Percentiles rank a stretch among this genome's conserved stretches.
phyloP scores from a whole-genome alignment of 2,329 filamentous ascomycete species.

The Fusarium staphyleae region DNA sequence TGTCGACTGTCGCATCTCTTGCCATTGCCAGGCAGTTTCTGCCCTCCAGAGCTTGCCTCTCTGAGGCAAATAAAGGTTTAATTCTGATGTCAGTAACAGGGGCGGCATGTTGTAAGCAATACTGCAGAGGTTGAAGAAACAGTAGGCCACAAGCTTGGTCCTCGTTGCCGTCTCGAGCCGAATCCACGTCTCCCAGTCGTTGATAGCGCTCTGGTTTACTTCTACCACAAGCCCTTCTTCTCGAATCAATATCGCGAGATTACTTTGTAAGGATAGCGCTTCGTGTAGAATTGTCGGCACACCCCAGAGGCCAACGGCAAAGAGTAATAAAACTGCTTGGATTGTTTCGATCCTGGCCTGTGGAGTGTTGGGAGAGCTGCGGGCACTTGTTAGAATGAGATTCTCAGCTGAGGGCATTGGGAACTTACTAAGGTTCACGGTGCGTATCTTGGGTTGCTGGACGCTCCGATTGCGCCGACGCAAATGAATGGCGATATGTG shows the following conservation, averaged over 20 bases:
- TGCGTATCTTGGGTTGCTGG: slow-evolving; percentile 65
- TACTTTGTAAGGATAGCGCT: slow-evolving; percentile 65
- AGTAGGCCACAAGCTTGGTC: slow-evolving; percentile 67
- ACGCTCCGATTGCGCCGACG: slow-evolving; percentile 63
- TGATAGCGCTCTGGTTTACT: slow-evolving; percentile 52
- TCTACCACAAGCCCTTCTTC: slow-evolving; percentile 63
- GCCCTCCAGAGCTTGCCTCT: slow-evolving; percentile 65
- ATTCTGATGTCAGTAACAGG: slow-evolving; percentile 63
- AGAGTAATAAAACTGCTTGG: slow-evolving; percentile 67
- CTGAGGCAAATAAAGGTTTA: slow-evolving; percentile 63
- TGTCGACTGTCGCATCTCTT: slow-evolving; percentile 61
- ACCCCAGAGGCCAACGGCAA: slow-evolving; percentile 67
- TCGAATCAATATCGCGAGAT: slow-evolving; percentile 63
- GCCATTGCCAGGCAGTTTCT: slow-evolving; percentile 66
- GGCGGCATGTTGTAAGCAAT: slow-evolving; percentile 68
- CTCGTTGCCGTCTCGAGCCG: slow-evolving; percentile 63
- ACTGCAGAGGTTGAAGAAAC: slow-evolving; percentile 69
- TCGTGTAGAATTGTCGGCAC: slow-evolving; percentile 67
- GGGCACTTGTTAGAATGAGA: slow-evolving; percentile 3
- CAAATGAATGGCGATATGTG: slow-evolving; percentile 65
- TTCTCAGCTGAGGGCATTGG: not conserved
- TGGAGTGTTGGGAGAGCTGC: slow-evolving; percentile 64
- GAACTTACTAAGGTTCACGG: slow-evolving; percentile 65
- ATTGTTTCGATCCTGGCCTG: slow-evolving; percentile 69
- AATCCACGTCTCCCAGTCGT: slow-evolving; percentile 68